Base-by-base conservation (phyloP, 2,329 filamentous ascomycete genomes). In the Huntiella omanensis region DNA sequence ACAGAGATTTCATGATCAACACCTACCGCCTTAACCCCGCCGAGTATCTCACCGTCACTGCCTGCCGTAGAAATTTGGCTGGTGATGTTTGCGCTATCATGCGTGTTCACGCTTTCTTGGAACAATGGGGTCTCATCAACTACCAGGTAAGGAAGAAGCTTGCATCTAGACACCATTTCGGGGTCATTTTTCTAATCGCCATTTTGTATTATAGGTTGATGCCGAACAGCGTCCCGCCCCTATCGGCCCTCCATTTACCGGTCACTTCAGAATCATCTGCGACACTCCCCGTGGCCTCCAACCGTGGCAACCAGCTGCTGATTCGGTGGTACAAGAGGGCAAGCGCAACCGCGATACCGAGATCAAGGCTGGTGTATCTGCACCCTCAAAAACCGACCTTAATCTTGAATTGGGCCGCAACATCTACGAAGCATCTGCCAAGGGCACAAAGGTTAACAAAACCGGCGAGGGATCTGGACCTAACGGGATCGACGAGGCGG, bases 1-100 rank as follows among this genome's bases (percentile, higher is more conserved):
- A 98, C 63, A 80, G 91, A 55, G 91, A 98, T 59, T 98, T 98
- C 59, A 98, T 98, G 91, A 86, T 98, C 66, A 98, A 98, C 66
- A 96, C 91, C 11, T 98, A 98, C 64, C 80, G 91, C 34, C 68
- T 98, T 48, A 98, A 96, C 59, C 91, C 91, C 4, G 74, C 86
- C 46, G 91, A 98, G 62, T 98, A 98, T 58, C 71, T 98, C 47
- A 98, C 91, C 4, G 88, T 98, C 46, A 98, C 91, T 8, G 91
- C 91, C 43, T 98, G 91, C 60, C 75, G 91, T 52, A 76, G 91
- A 54, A 98, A 98, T 60, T 65, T 98, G 57, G 91, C 91, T 16
- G 91, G 91, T 53, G 91, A 98, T 62, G 91, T 98, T 32, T 98
- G 91, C 65, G 88, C 91, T 35, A 98, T 98, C 55, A 98, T 98